Conservation (phyloP, 73 alveolate species). For the Tetrahymena elliotti region DNA sequence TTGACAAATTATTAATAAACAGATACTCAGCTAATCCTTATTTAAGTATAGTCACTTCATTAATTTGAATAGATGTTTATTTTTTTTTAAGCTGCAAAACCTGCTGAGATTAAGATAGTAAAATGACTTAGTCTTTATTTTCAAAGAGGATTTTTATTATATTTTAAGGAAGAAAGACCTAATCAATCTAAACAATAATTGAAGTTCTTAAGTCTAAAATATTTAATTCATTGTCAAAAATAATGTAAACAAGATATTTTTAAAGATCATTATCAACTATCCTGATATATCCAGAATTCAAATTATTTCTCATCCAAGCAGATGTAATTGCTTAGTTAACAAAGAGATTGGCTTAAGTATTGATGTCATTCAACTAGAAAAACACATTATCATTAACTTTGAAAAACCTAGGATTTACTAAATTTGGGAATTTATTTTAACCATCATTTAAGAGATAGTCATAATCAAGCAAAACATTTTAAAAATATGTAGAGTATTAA, state of each 20-base stretch:
- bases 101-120: background rate
- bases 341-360: background rate
- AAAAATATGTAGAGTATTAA: background rate
- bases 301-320: background rate
- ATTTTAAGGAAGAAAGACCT: background rate
- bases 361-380: background rate
- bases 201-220: background rate
- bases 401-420: background rate
- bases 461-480: background rate
- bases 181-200: background rate
- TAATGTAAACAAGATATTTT: background rate
- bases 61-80: background rate
- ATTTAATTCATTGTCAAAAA: background rate
- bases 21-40: background rate
- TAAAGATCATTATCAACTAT: background rate
- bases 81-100: background rate
- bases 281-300: background rate
- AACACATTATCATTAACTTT: background rate
- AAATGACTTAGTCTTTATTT: background rate
- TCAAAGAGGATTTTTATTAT: background rate
- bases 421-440: background rate
- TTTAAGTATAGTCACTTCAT: background rate
- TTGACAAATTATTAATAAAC: background rate
- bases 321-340: background rate
- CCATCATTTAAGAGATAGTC: background rate